A percentile compares a stretch with the other conserved stretches of the same genome.
These are phyloP conservation scores for Termitomyces sp. DNA, from an alignment of 768 basidiomycete genomes.

Conservation along the genomic window DNA sequence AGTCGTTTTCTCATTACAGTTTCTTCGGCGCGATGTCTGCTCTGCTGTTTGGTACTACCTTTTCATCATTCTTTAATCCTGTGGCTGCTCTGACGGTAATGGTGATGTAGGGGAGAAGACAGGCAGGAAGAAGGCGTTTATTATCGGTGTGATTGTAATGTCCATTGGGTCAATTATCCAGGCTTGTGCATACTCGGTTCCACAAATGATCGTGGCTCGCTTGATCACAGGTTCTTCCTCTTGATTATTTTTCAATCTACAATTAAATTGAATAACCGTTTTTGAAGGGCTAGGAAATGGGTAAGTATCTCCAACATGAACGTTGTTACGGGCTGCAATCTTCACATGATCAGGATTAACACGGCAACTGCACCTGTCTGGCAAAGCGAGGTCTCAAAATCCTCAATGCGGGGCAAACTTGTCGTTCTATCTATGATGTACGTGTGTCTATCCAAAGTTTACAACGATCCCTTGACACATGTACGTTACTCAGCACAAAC, in stretches of 20 bases:
- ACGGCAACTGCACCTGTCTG: slow-evolving; percentile 48
- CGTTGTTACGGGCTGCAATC: not conserved
- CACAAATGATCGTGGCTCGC: slow-evolving; percentile 45
- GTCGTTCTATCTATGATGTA: slow-evolving; percentile 48
- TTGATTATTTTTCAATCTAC: not conserved
- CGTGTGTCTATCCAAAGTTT: slow-evolving; percentile 4
- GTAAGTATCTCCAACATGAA: slow-evolving; percentile 16
- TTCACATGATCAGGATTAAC: slow-evolving; percentile 27
- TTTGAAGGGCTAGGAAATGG: slow-evolving; percentile 40
- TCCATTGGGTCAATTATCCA: slow-evolving; percentile 49
- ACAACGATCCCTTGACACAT: not conserved
- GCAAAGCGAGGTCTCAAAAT: slow-evolving; percentile 49
- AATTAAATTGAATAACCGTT: not conserved
- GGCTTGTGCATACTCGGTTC: slow-evolving; percentile 35
- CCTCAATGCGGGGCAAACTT: slow-evolving; percentile 41
- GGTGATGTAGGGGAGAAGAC: slow-evolving; percentile 28
- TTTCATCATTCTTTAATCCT: not conserved
- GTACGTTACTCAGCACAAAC: slow-evolving; percentile 30
- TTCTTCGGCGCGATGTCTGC: slow-evolving; percentile 43
- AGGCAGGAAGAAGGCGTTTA: slow-evolving; percentile 43
- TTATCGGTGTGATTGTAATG: slow-evolving; percentile 48
- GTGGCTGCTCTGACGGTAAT: not conserved
- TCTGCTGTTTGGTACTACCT: slow-evolving; percentile 29
- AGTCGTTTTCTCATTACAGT: slow-evolving; percentile 16
- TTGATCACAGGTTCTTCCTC: slow-evolving; percentile 34